phyloP scores from a whole-genome alignment of 495 filamentous ascomycete genomes.

The Chlorociboria aeruginascens region DNA sequence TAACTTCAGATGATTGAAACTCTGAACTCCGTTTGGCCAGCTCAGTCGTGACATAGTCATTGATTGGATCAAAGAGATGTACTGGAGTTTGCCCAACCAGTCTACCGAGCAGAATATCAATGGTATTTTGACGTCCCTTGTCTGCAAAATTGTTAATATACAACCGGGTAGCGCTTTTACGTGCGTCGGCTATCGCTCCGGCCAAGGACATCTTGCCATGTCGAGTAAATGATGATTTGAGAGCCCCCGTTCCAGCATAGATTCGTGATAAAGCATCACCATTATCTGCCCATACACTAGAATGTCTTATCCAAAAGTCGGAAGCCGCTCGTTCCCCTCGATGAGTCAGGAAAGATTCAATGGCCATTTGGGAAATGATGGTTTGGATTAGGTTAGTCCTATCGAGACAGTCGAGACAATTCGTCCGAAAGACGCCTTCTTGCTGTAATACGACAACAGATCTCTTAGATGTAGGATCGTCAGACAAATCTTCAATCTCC shows the following conservation, averaged over 20 bases:
- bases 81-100: conserved; percentile 75
- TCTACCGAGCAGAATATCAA: conserved; percentile 80
- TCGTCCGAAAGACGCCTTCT: conserved; percentile 88
- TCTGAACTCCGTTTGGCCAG: conserved; percentile 47
- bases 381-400: conserved; percentile 94
- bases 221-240: conserved; percentile 93
- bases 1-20: conserved; percentile 35
- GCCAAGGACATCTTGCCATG: conserved; percentile 93
- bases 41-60: conserved; percentile 73
- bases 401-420: conserved; percentile 93
- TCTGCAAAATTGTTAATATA: conserved; percentile 98
- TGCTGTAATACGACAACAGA: conserved; percentile 73
- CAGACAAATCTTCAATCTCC: conserved; percentile 38
- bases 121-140: conserved; percentile 84
- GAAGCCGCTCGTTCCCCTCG: conserved; percentile 49
- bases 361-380: conserved; percentile 81
- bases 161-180: conserved; percentile 84
- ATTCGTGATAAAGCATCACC: conserved; percentile 90
- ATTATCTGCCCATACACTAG: conserved; percentile 95
- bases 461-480: conserved; percentile 25
- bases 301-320: conserved; percentile 85
- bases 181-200: conserved; percentile 85
- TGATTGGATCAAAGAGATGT: conserved; percentile 83
- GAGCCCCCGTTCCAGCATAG: conserved; percentile 89
- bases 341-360: conserved; percentile 38